These are phyloP conservation scores for Oldenlandia corymbosa DNA, from an alignment of 257 asterid species.

Conservation along the genomic window DNA sequence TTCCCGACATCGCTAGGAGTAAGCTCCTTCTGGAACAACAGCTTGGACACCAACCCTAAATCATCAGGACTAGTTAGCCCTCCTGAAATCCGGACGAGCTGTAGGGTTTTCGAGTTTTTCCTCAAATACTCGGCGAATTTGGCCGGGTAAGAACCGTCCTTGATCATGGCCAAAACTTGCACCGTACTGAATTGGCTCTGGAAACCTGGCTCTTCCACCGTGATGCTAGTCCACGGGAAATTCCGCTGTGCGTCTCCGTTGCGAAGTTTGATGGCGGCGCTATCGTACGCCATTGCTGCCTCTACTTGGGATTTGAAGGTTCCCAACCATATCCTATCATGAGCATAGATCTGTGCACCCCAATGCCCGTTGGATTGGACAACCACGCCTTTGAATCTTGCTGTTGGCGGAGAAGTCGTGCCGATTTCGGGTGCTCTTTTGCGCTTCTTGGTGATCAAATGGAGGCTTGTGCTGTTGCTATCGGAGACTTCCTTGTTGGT, in stretches of 20 bases:
- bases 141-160: conserved; percentile 50
- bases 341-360: conserved; percentile 74
- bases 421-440: conserved; percentile 15
- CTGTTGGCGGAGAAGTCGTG: background rate
- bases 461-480: conserved; percentile 21
- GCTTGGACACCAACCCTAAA: conserved; percentile 1
- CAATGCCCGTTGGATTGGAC: conserved; percentile 68
- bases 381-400: conserved; percentile 63
- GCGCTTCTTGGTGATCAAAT: conserved; percentile 14
- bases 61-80: conserved; percentile 23
- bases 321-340: conserved; percentile 64
- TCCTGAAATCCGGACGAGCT: background rate
- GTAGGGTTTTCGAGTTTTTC: background rate
- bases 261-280: conserved; percentile 49
- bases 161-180: conserved; percentile 49
- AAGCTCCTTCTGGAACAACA: conserved; percentile 30
- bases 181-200: conserved; percentile 45
- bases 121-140: conserved; percentile 35
- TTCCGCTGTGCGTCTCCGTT: conserved; percentile 34
- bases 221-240: conserved; percentile 41
- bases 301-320: conserved; percentile 55
- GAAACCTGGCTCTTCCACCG: conserved; percentile 37
- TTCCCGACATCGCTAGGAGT: conserved; percentile 39
- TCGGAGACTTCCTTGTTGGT: conserved; percentile 24
- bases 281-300: conserved; percentile 70